Evolutionary conservation across 768 basidiomycete genomes (phyloP).

Genomic region (Suillus fuscotomentosus): DNA sequence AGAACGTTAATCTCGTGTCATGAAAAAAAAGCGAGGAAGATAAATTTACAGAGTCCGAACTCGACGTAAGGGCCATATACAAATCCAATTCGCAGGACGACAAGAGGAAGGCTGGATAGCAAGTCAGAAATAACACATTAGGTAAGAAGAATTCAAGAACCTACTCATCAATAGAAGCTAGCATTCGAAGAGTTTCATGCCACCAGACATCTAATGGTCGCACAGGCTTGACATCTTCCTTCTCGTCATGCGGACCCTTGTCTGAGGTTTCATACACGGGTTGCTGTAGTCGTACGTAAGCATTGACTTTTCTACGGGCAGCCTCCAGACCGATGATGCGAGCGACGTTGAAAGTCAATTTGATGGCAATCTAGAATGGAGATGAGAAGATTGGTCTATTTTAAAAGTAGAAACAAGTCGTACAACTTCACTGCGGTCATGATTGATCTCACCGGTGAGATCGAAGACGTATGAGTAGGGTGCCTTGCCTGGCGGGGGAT

Average conservation of each 20-base stretch:
- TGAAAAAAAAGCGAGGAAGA: conserved; percentile 7
- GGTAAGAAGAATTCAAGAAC: conserved; percentile 17
- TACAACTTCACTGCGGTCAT: conserved; percentile 76
- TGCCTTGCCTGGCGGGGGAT: conserved; percentile 65
- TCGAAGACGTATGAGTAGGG: conserved; percentile 84
- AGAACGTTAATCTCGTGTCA: conserved; percentile 12
- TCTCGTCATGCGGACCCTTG: conserved; percentile 67
- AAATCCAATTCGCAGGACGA: conserved; percentile 72
- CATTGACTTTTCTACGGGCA: conserved; percentile 72
- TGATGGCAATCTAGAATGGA: conserved; percentile 68
- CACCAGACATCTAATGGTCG: conserved; percentile 80
- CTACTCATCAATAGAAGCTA: conserved; percentile 74
- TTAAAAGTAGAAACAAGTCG: conserved; percentile 18
- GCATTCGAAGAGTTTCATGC: conserved; percentile 78
- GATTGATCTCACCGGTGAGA: conserved; percentile 75
- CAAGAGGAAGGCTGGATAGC: conserved; percentile 66
- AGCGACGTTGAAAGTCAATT: conserved; percentile 68
- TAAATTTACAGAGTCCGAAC: conserved; percentile 56
- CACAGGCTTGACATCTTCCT: conserved; percentile 69
- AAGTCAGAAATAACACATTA: conserved; percentile 12
- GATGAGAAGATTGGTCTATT: conserved; percentile 8
- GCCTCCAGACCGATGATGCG: conserved; percentile 73
- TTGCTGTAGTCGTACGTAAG: conserved; percentile 74
- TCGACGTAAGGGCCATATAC: conserved; percentile 82
- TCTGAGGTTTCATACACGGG: conserved; percentile 77